phyloP scores from a whole-genome alignment of 441 rosid genomes.

The Pelargonium myrrhifolium region DNA sequence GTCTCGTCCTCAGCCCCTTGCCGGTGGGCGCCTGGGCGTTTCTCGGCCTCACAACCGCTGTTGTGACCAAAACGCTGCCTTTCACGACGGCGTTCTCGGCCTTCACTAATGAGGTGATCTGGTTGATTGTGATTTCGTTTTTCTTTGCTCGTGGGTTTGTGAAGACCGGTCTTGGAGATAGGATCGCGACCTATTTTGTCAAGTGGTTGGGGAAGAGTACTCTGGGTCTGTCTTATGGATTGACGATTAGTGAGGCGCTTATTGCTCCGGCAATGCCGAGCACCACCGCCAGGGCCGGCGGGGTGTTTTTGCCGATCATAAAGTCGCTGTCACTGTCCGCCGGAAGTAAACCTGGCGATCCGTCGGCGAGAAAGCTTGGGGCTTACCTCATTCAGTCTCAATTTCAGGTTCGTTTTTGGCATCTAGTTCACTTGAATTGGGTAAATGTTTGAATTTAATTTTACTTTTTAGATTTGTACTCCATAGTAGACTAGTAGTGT shows the following conservation, averaged over 20 bases:
- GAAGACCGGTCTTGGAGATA: constrained; percentile 81
- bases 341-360: constrained; percentile 68
- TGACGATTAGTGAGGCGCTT: constrained; percentile 75
- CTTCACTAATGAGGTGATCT: constrained; percentile 75
- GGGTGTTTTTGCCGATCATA: constrained; percentile 82
- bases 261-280: constrained; percentile 97
- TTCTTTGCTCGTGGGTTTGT: constrained; percentile 94
- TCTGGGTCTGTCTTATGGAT: constrained; percentile 70
- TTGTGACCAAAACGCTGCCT: constrained; percentile 48
- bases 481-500: neutral
- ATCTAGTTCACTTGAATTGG: neutral
- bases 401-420: constrained; percentile 49
- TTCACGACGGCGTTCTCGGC: constrained; percentile 80
- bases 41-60: constrained; percentile 61
- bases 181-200: constrained; percentile 86
- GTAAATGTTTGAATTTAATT: too few species aligned
- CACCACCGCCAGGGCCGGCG: constrained; percentile 92
- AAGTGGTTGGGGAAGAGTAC: constrained; percentile 86
- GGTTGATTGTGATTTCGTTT: constrained; percentile 91
- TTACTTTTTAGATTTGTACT: neutral
- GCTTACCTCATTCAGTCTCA: constrained; percentile 72
- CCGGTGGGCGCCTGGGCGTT: constrained; percentile 97
- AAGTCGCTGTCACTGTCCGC: constrained; percentile 73
- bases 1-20: constrained; percentile 75
- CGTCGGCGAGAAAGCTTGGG: constrained; percentile 64